These are phyloP conservation scores for Glycine tomentella DNA, from an alignment of 306 rosid species.

Conservation along the genomic window DNA sequence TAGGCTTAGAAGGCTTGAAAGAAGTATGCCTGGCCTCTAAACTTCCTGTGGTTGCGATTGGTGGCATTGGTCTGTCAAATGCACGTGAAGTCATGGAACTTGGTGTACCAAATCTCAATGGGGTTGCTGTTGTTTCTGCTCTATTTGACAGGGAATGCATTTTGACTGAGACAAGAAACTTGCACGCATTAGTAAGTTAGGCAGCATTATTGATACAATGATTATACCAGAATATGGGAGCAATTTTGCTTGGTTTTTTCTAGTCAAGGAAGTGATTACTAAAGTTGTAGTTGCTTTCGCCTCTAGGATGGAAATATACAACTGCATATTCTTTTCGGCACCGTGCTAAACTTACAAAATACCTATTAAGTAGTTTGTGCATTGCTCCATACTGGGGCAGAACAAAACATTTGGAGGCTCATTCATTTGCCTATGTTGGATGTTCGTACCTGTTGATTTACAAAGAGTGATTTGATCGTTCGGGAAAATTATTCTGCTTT, in stretches of 20 bases:
- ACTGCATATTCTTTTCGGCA: conserved; percentile 26
- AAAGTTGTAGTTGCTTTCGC: conserved; percentile 10
- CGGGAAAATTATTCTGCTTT: background rate
- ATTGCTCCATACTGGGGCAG: conserved; percentile 9
- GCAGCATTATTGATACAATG: conserved; percentile 50
- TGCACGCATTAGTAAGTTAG: conserved; percentile 58
- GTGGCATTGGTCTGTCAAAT: conserved; percentile 78
- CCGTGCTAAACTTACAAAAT: conserved; percentile 18
- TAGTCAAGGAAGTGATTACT: conserved; percentile 11
- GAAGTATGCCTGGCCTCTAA: conserved; percentile 73
- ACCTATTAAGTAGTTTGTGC: background rate
- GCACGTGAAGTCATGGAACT: conserved; percentile 71
- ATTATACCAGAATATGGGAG: conserved; percentile 23
- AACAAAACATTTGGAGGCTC: conserved; percentile 35
- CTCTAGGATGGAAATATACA: background rate
- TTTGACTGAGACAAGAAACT: conserved; percentile 67
- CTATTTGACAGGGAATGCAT: conserved; percentile 79
- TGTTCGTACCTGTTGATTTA: conserved; percentile 2
- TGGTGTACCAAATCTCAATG: conserved; percentile 70
- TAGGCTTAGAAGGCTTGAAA: conserved; percentile 81
- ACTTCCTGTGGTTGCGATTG: conserved; percentile 93
- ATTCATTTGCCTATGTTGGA: conserved; percentile 1
- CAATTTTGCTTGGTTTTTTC: background rate
- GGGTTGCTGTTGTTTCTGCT: conserved; percentile 90
- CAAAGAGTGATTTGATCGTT: conserved; percentile 4